These are phyloP conservation scores for Russula abietina DNA, from an alignment of 768 basidiomycete species.

Conservation along the genomic window DNA sequence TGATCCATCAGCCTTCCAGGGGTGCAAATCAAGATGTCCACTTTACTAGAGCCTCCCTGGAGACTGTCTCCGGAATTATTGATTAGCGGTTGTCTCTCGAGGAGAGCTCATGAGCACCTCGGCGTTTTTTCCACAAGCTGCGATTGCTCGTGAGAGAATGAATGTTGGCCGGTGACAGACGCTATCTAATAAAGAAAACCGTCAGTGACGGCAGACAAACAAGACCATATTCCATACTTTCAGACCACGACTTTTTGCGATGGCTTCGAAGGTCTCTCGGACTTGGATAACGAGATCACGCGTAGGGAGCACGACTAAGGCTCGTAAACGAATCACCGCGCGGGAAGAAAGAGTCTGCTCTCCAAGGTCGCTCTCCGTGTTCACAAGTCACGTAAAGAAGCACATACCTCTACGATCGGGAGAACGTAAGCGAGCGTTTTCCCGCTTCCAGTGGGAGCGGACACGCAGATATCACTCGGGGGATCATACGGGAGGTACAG, in stretches of 20 bases:
- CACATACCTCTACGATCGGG: slow-evolving; percentile 78
- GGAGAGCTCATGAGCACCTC: slow-evolving; percentile 37
- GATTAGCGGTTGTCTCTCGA: not conserved
- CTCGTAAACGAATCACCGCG: slow-evolving; percentile 77
- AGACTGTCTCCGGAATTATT: slow-evolving; percentile 39
- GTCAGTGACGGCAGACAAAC: not conserved
- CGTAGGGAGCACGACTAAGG: slow-evolving; percentile 87
- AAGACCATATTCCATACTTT: slow-evolving; percentile 46
- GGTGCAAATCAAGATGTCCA: slow-evolving; percentile 93
- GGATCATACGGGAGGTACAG: slow-evolving; percentile 63
- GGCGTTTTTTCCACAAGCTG: slow-evolving; percentile 60
- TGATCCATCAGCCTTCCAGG: slow-evolving; percentile 96
- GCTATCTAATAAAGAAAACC: slow-evolving; percentile 43
- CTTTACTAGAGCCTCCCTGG: slow-evolving; percentile 80
- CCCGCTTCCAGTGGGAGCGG: slow-evolving; percentile 96
- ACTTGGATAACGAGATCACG: slow-evolving; percentile 91
- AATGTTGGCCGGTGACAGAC: slow-evolving; percentile 88
- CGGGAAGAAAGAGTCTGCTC: slow-evolving; percentile 62
- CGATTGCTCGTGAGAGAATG: slow-evolving; percentile 86
- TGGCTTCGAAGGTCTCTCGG: slow-evolving; percentile 80
- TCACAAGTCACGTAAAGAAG: not conserved
- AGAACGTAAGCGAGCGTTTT: slow-evolving; percentile 96
- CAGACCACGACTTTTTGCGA: slow-evolving; percentile 79
- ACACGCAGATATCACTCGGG: slow-evolving; percentile 82
- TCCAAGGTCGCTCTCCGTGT: not conserved